A percentile compares a stretch with the other conserved stretches of the same genome.
phyloP scores from a whole-genome alignment of 768 basidiomycete species.

The Russula abietina region DNA sequence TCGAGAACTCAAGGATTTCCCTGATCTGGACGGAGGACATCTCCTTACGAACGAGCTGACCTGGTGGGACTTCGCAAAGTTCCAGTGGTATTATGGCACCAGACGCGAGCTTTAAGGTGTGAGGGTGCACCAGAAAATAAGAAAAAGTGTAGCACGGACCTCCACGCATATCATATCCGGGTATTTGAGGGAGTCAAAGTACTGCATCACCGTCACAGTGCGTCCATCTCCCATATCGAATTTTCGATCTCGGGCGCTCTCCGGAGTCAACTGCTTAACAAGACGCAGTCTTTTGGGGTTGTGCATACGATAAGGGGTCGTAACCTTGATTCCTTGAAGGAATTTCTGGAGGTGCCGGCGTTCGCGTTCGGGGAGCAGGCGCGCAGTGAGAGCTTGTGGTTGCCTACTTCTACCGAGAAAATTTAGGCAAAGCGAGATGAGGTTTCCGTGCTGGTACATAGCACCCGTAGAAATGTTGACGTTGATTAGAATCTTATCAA shows the following conservation, averaged over 20 bases:
- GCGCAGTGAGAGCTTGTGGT: conserved; percentile 37
- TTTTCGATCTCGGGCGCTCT: conserved; percentile 46
- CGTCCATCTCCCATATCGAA: conserved; percentile 56
- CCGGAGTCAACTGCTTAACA: conserved; percentile 50
- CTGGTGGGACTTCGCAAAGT: conserved; percentile 51
- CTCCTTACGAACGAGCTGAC: conserved; percentile 68
- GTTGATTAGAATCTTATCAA: conserved; percentile 59
- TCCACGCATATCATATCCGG: conserved; percentile 68
- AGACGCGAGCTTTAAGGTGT: conserved; percentile 43
- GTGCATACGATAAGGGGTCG: conserved; percentile 32
- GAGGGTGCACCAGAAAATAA: not conserved
- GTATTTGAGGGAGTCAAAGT: conserved; percentile 51
- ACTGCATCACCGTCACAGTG: conserved; percentile 49
- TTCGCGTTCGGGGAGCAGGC: conserved; percentile 43
- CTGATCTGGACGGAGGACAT: conserved; percentile 59
- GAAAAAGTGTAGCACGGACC: conserved; percentile 35
- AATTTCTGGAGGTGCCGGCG: conserved; percentile 49
- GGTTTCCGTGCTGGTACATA: conserved; percentile 62
- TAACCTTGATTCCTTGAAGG: conserved; percentile 46
- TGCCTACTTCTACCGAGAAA: conserved; percentile 37
- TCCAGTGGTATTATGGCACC: conserved; percentile 64
- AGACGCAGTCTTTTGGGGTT: conserved; percentile 39
- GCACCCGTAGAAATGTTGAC: conserved; percentile 70
- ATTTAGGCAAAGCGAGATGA: conserved; percentile 53
- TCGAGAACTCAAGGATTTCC: conserved; percentile 58